Evolutionary conservation across 768 basidiomycete species (phyloP).

Genomic region (Termitomyces sp.): DNA sequence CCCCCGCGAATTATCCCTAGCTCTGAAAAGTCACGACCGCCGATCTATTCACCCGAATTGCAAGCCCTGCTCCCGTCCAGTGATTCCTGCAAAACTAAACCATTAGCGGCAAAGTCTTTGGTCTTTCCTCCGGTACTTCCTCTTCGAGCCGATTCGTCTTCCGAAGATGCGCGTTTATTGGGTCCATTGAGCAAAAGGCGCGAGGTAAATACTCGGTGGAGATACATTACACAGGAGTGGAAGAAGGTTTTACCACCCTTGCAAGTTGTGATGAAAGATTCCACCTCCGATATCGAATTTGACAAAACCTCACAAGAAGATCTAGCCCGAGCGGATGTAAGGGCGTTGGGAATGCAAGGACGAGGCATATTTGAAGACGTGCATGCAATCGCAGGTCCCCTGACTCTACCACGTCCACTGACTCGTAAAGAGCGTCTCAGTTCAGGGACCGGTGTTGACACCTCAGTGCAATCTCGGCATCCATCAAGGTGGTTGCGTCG

Average conservation of each 20-base stretch:
- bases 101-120: constrained; percentile 40
- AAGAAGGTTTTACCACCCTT: constrained; percentile 61
- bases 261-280: constrained; percentile 32
- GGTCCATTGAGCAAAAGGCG: constrained; percentile 73
- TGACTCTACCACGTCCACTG: constrained; percentile 20
- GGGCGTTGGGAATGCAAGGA: constrained; percentile 40
- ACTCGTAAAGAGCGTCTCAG: constrained; percentile 31
- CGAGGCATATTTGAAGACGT: constrained; percentile 41
- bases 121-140: constrained; percentile 53
- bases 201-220: constrained; percentile 70
- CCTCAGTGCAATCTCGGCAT: constrained; percentile 19
- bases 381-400: constrained; percentile 39
- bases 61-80: constrained; percentile 56
- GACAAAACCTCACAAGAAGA: constrained; percentile 10
- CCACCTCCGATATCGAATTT: constrained; percentile 7
- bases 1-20: constrained; percentile 49
- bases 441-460: not conserved
- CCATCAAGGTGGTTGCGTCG: constrained; percentile 49
- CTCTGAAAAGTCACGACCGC: constrained; percentile 56
- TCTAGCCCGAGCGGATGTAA: constrained; percentile 24
- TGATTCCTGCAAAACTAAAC: constrained; percentile 42
- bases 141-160: constrained; percentile 49
- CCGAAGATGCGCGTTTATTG: constrained; percentile 55
- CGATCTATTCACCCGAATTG: constrained; percentile 62
- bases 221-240: constrained; percentile 53